These are phyloP conservation scores for Fusarium incarnatum DNA, from an alignment of 2,329 filamentous ascomycete species.

Conservation along the genomic window DNA sequence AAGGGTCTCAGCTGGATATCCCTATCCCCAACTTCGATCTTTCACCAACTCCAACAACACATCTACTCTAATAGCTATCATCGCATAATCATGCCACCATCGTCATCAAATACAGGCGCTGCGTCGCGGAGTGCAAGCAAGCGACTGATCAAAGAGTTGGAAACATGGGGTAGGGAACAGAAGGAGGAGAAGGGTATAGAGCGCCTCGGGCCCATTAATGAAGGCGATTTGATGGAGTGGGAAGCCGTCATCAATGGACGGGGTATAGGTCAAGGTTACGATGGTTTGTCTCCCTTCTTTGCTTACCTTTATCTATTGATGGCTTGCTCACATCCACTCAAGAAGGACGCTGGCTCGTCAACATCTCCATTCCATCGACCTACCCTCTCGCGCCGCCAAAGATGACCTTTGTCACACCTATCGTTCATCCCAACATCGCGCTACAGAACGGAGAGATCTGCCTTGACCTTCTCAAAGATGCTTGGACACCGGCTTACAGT, in stretches of 20 bases:
- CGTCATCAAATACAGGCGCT: conserved; percentile 35
- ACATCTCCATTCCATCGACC: conserved; percentile 77
- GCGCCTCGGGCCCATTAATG: conserved; percentile 65
- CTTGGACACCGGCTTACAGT: conserved; percentile 89
- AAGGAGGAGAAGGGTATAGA: conserved; percentile 66
- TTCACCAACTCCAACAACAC: not conserved
- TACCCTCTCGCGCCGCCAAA: conserved; percentile 85
- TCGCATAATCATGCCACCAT: conserved; percentile 29
- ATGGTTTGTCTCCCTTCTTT: conserved; percentile 54
- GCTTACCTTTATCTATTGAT: not conserved
- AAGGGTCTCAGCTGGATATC: conserved; percentile 1
- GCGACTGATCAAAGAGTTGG: conserved; percentile 69
- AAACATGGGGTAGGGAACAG: conserved; percentile 63
- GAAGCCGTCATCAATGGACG: conserved; percentile 70
- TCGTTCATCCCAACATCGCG: conserved; percentile 85
- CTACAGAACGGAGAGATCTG: conserved; percentile 88
- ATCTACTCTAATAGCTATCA: not conserved
- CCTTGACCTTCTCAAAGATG: conserved; percentile 82
- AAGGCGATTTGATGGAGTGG: conserved; percentile 68
- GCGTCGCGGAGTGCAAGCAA: conserved; percentile 62
- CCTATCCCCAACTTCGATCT: not conserved
- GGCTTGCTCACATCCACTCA: conserved; percentile 11
- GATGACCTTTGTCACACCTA: conserved; percentile 83
- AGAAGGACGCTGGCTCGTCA: conserved; percentile 85
- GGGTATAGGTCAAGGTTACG: conserved; percentile 67